Evolutionary conservation across 2,329 filamentous ascomycete genomes (phyloP), one percentile per base, ranked within the genome.

Genomic region (Penicillium olsonii): DNA sequence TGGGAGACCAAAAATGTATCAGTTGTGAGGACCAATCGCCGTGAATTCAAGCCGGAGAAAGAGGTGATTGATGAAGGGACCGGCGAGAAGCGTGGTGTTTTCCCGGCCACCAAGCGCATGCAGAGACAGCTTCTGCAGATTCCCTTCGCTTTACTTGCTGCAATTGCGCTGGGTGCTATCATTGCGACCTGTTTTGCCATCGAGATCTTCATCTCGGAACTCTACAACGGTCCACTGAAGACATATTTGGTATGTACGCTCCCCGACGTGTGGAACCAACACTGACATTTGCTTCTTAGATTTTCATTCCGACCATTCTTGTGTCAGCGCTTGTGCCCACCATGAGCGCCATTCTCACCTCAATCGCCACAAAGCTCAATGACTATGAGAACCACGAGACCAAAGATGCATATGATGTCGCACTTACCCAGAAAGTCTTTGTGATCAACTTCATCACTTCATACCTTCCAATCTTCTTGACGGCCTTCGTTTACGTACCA

Each of bases 381-480:
- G 80, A 90, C 20, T 84, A 85, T 60, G 94, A 99, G 66, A 99
- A 99, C 67, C 96, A 97, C 68, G 88, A 94, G 64, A 97, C 90
- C 0, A 82, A 87, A 48, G 88, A 92, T 56, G 86, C 85, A 2
- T 88, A 96, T 63, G 84, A 95, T 55, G 84, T 87, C 19, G 88
- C 92, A 2, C 80, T 97, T 66, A 90, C 94, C 1, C 87, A 88
- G 55, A 99, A 99, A 75, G 87, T 96, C 42, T 97, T 99, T 64
- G 85, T 97, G n/a, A 83, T 97, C 61, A 96, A 97, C 75, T 96
- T 97, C 72, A 92, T 97, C 70, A 96, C 91, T 5, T 96, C 92
- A 0, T 97, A 96, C 68, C 84, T 95, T 47, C 88, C 90, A 1
- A 84, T 95, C 15, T 87, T 95, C 67, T 80, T 97, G 24, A 96